These are phyloP conservation scores for Casuarina equisetifolia DNA, from an alignment of 306 rosid genomes.

Conservation along the genomic window DNA sequence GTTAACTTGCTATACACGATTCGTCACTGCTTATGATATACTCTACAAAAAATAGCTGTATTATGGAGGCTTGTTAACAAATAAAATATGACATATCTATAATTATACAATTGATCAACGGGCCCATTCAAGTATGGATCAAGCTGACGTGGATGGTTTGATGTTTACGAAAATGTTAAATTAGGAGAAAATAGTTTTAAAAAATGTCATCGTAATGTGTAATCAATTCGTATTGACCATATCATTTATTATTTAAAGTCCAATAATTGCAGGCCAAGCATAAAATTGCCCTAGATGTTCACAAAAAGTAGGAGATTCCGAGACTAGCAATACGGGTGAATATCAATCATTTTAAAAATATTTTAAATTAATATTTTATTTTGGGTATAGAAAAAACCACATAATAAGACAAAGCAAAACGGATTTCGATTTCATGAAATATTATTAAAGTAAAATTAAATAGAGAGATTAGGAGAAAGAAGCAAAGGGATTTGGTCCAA, in stretches of 20 bases:
- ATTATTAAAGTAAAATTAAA: neutral
- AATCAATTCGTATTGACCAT: neutral
- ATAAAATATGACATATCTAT: neutral
- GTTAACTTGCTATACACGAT: too few relatives aligned
- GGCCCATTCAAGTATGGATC: neutral
- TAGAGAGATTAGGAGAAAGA: neutral
- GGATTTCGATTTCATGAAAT: neutral
- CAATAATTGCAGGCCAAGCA: neutral
- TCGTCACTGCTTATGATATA: too few relatives aligned
- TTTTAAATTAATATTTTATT: too few relatives aligned
- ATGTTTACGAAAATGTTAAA: neutral
- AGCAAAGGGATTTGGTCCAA: slow-evolving; percentile 4
- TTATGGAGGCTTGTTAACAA: neutral
- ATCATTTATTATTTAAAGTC: neutral
- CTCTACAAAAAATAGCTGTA: too few relatives aligned
- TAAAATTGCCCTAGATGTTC: neutral
- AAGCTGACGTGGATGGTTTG: neutral
- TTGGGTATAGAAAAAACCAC: too few relatives aligned
- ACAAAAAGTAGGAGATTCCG: neutral
- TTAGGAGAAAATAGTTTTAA: neutral
- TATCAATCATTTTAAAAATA: too few relatives aligned
- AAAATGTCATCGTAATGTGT: neutral
- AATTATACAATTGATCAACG: neutral
- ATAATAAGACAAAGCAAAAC: neutral
- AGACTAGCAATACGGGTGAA: too few relatives aligned